Percentiles rank a stretch among this genome's conserved stretches.
These are phyloP conservation scores for Ustilago cynodontis DNA, from an alignment of 1,284 basidiomycete genomes.

Conservation along the genomic window DNA sequence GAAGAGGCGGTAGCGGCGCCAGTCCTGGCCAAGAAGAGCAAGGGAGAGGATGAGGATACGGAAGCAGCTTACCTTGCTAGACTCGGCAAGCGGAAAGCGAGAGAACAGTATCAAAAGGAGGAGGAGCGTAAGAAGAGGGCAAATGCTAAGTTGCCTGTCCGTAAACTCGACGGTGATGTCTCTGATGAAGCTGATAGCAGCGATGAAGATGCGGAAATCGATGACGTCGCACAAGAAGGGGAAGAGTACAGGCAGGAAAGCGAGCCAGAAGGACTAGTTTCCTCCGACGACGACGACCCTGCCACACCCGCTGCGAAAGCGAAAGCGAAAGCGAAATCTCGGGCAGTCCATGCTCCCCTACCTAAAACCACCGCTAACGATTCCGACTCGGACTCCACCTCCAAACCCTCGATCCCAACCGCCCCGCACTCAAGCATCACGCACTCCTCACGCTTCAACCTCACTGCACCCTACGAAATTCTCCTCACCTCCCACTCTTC, in stretches of 20 bases:
- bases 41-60: conserved; percentile 32
- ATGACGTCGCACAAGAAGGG: conserved; percentile 10
- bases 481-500: conserved; percentile 37
- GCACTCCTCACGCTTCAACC: conserved; percentile 58
- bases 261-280: not conserved
- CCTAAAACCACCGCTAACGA: conserved; percentile 15
- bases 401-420: not conserved
- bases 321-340: conserved; percentile 11
- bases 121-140: conserved; percentile 39
- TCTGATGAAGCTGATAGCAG: conserved; percentile 15
- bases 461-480: conserved; percentile 61
- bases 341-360: conserved; percentile 53
- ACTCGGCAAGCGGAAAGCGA: conserved; percentile 43
- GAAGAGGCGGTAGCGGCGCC: conserved; percentile 5
- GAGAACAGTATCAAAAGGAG: conserved; percentile 38
- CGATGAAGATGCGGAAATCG: conserved; percentile 25
- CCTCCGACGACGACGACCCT: conserved; percentile 17
- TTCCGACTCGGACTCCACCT: conserved; percentile 16
- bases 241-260: conserved; percentile 17
- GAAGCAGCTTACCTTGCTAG: conserved; percentile 54
- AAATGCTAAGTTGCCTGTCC: conserved; percentile 34
- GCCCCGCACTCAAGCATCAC: conserved; percentile 44
- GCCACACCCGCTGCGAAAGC: not conserved
- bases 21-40: conserved; percentile 10
- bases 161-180: conserved; percentile 27